A percentile compares a stretch with the other conserved stretches of the same genome.
These are phyloP conservation scores for Anisodus acutangulus DNA, from an alignment of 257 asterid species.

Conservation along the genomic window DNA sequence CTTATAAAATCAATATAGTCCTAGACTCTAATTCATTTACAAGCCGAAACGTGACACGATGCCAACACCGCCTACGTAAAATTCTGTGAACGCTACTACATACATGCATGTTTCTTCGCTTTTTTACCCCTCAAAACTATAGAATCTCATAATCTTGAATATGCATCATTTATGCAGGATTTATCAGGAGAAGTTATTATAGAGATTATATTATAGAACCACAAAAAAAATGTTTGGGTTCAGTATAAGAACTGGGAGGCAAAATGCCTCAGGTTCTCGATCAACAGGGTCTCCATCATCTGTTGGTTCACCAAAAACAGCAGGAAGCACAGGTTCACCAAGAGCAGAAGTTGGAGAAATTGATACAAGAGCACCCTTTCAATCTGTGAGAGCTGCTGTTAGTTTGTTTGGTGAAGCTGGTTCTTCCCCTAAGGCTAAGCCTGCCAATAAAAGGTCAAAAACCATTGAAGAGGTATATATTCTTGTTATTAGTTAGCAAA, in stretches of 20 bases:
- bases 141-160: background rate
- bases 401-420: conserved; percentile 64
- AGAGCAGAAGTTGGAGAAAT: conserved; percentile 61
- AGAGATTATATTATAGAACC: background rate
- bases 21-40: background rate
- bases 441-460: conserved; percentile 47
- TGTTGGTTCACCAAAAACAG: conserved; percentile 44
- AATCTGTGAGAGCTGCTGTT: conserved; percentile 85
- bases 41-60: background rate
- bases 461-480: conserved; percentile 67
- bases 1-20: background rate
- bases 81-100: background rate
- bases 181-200: background rate
- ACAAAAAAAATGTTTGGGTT: conserved; percentile 48
- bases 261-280: conserved; percentile 55
- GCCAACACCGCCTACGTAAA: background rate
- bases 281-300: conserved; percentile 37
- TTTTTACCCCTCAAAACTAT: background rate
- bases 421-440: conserved; percentile 44
- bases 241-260: conserved; percentile 44
- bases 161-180: background rate
- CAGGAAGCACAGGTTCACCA: conserved; percentile 44
- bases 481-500: too few relatives aligned
- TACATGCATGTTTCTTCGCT: background rate
- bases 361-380: conserved; percentile 75